Conservation (phyloP, 805 yeast species). For the Candida rishiriensis region DNA sequence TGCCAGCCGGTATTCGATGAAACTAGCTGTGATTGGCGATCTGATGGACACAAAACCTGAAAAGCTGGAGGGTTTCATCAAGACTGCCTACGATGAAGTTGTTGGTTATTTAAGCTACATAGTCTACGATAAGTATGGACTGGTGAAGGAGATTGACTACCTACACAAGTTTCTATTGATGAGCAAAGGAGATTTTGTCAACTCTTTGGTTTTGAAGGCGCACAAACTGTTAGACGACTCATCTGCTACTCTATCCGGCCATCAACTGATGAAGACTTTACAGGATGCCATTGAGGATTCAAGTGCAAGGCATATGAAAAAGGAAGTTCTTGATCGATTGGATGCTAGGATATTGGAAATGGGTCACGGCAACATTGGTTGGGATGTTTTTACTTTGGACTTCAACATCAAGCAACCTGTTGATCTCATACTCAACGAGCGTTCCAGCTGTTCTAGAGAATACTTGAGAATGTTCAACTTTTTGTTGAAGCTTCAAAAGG, state of each 20-base stretch:
- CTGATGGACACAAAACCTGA: slow-evolving; percentile 27
- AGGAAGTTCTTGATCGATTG: slow-evolving; percentile 45
- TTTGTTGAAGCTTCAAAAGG: slow-evolving; percentile 72
- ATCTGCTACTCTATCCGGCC: slow-evolving; percentile 58
- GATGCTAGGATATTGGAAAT: slow-evolving; percentile 82
- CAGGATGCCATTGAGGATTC: slow-evolving; percentile 59
- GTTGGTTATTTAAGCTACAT: slow-evolving; percentile 46
- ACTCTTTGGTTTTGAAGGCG: slow-evolving; percentile 55
- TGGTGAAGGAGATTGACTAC: slow-evolving; percentile 52
- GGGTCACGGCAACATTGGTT: slow-evolving; percentile 69
- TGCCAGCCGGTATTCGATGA: slow-evolving; percentile 7
- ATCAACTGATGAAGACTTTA: slow-evolving; percentile 59
- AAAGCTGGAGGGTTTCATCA: slow-evolving; percentile 32
- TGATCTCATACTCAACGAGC: slow-evolving; percentile 48
- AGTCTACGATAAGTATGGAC: slow-evolving; percentile 44
- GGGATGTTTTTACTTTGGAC: slow-evolving; percentile 91
- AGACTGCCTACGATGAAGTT: slow-evolving; percentile 47
- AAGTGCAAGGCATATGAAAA: slow-evolving; percentile 38
- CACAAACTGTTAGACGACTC: slow-evolving; percentile 51
- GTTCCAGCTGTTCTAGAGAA: slow-evolving; percentile 42
- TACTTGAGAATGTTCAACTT: slow-evolving; percentile 82
- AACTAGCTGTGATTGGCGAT: slow-evolving; percentile 22
- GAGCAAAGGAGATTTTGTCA: slow-evolving; percentile 80
- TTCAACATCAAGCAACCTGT: slow-evolving; percentile 53
- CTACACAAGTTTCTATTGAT: slow-evolving; percentile 65